Percentiles rank a stretch among this genome's conserved stretches.
Evolutionary conservation across 345 rosid genomes (phyloP).

Genomic region (Orychophragmus violaceus): DNA sequence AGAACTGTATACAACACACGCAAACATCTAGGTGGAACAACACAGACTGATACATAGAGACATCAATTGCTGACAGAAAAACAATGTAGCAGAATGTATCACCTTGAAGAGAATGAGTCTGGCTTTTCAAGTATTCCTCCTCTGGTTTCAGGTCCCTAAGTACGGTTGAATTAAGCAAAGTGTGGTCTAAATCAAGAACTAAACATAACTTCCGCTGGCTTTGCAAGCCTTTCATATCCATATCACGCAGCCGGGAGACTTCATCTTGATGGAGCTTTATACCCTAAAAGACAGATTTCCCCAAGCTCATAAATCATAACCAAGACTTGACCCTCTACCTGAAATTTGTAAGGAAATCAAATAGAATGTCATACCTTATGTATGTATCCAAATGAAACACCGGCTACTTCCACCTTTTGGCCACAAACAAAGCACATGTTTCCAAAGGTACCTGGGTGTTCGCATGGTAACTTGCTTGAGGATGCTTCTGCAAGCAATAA

Average conservation of each 20-base stretch:
- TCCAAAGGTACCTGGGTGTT: conserved; percentile 77
- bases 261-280: conserved; percentile 70
- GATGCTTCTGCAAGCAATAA: conserved; percentile 43
- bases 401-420: conserved; percentile 49
- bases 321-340: neutral
- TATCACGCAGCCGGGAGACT: conserved; percentile 51
- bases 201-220: conserved; percentile 58
- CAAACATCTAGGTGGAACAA: neutral
- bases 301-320: neutral
- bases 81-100: neutral
- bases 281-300: conserved; percentile 41
- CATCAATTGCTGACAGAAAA: neutral
- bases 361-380: conserved; percentile 49
- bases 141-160: conserved; percentile 50
- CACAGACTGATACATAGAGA: neutral
- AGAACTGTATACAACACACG: neutral
- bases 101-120: conserved; percentile 67
- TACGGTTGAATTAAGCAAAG: conserved; percentile 75
- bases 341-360: neutral
- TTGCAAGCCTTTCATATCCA: conserved; percentile 52
- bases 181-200: conserved; percentile 91
- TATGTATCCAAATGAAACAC: conserved; percentile 69
- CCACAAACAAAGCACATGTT: conserved; percentile 71
- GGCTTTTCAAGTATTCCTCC: conserved; percentile 76
- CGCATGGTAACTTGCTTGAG: conserved; percentile 37